Evolutionary conservation across 345 rosid genomes (phyloP).

Genomic region (Litchi chinensis): DNA sequence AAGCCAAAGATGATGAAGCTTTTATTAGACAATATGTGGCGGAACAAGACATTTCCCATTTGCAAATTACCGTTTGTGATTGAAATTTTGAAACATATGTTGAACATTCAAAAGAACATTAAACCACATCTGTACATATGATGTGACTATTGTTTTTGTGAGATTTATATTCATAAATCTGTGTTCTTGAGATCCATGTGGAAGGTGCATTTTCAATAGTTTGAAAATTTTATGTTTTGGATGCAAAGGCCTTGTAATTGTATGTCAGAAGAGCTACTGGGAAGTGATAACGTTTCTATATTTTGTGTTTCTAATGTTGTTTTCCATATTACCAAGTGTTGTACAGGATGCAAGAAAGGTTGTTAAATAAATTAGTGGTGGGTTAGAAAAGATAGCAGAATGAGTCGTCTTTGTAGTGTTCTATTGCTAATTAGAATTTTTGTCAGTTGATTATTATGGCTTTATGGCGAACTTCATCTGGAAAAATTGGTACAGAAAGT

Average conservation of each 20-base stretch:
- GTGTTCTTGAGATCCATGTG: background rate
- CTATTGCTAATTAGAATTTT: too few species aligned
- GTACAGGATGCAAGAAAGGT: background rate
- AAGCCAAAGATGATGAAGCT: too few species aligned
- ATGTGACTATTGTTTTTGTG: constrained; percentile 20
- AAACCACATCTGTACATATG: constrained; percentile 15
- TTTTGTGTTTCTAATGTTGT: background rate
- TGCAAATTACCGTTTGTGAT: too few species aligned
- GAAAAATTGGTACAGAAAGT: too few species aligned
- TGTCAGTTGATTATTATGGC: too few species aligned
- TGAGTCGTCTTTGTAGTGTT: too few species aligned
- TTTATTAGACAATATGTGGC: too few species aligned
- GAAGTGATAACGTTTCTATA: background rate
- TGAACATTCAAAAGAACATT: background rate
- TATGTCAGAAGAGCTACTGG: constrained; percentile 1
- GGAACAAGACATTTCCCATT: too few species aligned
- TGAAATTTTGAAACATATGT: constrained; percentile 33
- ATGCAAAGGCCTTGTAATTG: background rate
- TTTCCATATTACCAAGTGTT: background rate
- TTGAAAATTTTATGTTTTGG: background rate
- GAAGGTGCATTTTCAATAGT: background rate
- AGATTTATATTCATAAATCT: background rate
- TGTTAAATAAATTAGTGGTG: too few species aligned
- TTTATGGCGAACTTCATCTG: too few species aligned
- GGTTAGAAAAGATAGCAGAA: background rate